Evolutionary conservation across 2,329 filamentous ascomycete genomes (phyloP), one percentile per base, ranked within the genome.

Genomic region (Colletotrichum tanaceti): DNA sequence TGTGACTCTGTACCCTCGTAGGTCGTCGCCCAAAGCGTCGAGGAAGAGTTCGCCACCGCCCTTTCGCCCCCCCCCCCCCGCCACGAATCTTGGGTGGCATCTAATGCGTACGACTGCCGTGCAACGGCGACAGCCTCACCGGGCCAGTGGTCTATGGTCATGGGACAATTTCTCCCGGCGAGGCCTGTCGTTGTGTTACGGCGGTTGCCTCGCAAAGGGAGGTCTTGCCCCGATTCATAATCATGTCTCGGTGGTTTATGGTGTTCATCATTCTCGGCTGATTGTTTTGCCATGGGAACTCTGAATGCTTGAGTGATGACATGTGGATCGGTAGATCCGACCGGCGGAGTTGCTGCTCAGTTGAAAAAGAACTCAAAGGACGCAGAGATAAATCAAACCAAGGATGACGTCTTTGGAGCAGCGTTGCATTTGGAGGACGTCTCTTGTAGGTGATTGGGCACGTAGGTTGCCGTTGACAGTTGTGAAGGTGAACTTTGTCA

Each of bases 191-290:
- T 32, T 43, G 35, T 43, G 32, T 39, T 60, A 44, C 62, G 59
- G 32, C 53, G 22, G 39, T 46, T 39, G 62, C 47, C 41, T 44
- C 43, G 62, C 22, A 46, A n/a, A 35, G 18, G 39, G 5, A 16
- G 9, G 47, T 28, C 22, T 16, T 63, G 58, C 20, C 50, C 20
- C 35, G 5, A 14, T 50, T 58, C 39, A 44, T 50, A n/a, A 60
- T 47, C 49, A 58, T 18, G 49, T 35, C 13, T 2, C 10, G 22
- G 35, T 20, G 44, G 35, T 44, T 49, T 43, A 20, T 20, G 18
- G 32, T 5, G 41, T 60, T 66, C 50, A 69, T 60, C 55, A 65
- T 66, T 60, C 43, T 69, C 66, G 50, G 60, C 43, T 61, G 66
- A 61, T 43, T 39, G 20, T 43, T 49, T 43, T 22, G 47, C 43